Conservation (phyloP, 2,329 filamentous ascomycete genomes). For the Fusarium secorum region DNA sequence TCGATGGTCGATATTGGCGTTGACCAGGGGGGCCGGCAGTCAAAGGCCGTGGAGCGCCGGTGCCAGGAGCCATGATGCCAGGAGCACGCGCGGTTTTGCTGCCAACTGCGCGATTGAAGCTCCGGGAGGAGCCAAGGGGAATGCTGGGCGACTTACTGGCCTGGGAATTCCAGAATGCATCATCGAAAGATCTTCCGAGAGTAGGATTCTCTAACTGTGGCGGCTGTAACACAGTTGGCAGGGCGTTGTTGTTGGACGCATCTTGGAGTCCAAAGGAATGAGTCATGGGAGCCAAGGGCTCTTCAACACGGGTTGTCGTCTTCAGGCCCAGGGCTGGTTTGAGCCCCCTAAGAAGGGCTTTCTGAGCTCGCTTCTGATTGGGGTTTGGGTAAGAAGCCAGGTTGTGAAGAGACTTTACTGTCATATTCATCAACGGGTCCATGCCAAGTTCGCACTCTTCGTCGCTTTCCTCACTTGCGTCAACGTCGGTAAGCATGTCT, state of each 20-base stretch:
- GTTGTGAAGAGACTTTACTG: slow-evolving; percentile 60
- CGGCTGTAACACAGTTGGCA: slow-evolving; percentile 1
- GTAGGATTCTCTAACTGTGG: slow-evolving; percentile 17
- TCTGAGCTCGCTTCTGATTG: slow-evolving; percentile 60
- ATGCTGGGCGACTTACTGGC: slow-evolving; percentile 4
- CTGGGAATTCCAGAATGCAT: slow-evolving; percentile 7
- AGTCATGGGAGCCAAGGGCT: slow-evolving; percentile 11
- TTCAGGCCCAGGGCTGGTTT: slow-evolving; percentile 36
- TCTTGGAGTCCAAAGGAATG: slow-evolving; percentile 10
- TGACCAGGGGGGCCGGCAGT: slow-evolving; percentile 64
- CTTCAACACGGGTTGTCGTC: slow-evolving; percentile 14
- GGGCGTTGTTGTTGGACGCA: slow-evolving; percentile 1
- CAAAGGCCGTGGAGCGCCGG: slow-evolving; percentile 58
- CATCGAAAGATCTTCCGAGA: slow-evolving; percentile 16
- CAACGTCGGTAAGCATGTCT: slow-evolving; percentile 30
- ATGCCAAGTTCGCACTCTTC: slow-evolving; percentile 42
- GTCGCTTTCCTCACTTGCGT: slow-evolving; percentile 43
- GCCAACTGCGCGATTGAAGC: slow-evolving; percentile 22
- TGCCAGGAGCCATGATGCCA: slow-evolving; percentile 40
- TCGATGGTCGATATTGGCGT: slow-evolving; percentile 57
- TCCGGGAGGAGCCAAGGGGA: slow-evolving; percentile 8
- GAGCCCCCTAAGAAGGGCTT: slow-evolving; percentile 50
- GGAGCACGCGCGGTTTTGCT: slow-evolving; percentile 16
- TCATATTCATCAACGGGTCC: slow-evolving; percentile 49
- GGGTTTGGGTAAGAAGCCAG: slow-evolving; percentile 65